phyloP scores from a whole-genome alignment of 768 basidiomycete species.

The Suillus occidentalis region DNA sequence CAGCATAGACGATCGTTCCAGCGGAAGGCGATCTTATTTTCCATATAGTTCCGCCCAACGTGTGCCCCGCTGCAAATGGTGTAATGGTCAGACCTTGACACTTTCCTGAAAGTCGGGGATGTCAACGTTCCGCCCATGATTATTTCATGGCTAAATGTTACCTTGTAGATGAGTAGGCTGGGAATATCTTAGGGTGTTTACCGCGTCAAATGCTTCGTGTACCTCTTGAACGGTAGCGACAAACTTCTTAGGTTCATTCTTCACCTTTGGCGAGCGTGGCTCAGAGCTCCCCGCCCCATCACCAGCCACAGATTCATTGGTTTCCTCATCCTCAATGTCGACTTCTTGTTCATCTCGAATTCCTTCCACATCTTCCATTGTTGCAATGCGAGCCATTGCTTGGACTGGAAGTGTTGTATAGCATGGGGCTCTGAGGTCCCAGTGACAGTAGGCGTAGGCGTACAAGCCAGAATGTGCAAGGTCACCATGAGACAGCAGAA shows the following conservation, averaged over 20 bases:
- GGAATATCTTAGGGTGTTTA: constrained; percentile 91
- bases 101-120: constrained; percentile 54
- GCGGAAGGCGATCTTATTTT: constrained; percentile 97
- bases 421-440: constrained; percentile 86
- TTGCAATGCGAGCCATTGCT: constrained; percentile 91
- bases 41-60: constrained; percentile 96
- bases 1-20: constrained; percentile 93
- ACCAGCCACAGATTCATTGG: constrained; percentile 24
- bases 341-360: constrained; percentile 75
- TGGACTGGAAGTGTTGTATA: constrained; percentile 95
- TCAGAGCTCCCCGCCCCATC: constrained; percentile 22
- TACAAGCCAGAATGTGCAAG: constrained; percentile 88
- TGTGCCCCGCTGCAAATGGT: constrained; percentile 93
- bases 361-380: constrained; percentile 84
- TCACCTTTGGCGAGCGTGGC: constrained; percentile 15
- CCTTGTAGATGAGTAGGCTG: constrained; percentile 96
- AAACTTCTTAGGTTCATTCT: constrained; percentile 46
- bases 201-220: constrained; percentile 87
- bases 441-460: constrained; percentile 85
- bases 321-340: constrained; percentile 26
- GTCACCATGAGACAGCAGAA: constrained; percentile 93
- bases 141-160: constrained; percentile 28
- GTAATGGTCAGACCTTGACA: constrained; percentile 93
- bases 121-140: constrained; percentile 2
- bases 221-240: constrained; percentile 83